These are phyloP conservation scores for Haematococcus lacustris DNA, from an alignment of 139 green algal genomes.

Conservation along the genomic window DNA sequence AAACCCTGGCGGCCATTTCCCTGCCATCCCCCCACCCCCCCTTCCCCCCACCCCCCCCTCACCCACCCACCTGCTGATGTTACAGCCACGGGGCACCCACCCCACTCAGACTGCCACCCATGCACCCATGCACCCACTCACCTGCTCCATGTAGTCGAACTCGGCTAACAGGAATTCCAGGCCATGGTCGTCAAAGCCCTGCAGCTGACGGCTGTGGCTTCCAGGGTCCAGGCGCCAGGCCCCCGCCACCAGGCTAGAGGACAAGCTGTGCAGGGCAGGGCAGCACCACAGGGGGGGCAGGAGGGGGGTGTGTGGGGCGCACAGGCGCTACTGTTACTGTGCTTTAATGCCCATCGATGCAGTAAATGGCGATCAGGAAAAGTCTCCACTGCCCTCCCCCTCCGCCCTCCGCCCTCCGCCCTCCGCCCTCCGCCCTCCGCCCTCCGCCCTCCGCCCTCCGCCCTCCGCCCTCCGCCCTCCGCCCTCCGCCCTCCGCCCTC, in stretches of 20 bases:
- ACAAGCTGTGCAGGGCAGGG: too few species aligned
- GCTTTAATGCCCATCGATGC: background rate
- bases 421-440: background rate
- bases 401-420: background rate
- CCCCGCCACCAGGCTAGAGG: too few species aligned
- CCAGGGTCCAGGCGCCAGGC: too few species aligned
- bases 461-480: background rate
- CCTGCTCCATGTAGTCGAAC: constrained; percentile 41
- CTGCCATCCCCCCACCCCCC: too few species aligned
- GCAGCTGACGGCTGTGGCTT: background rate
- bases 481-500: constrained; percentile 8
- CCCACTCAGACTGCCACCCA: too few species aligned
- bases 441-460: background rate
- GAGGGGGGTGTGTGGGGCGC: background rate
- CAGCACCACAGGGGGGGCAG: background rate
- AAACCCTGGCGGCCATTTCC: too few species aligned
- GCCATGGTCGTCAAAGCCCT: constrained; percentile 31
- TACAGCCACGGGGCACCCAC: too few species aligned
- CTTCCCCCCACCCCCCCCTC: too few species aligned
- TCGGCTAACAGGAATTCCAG: constrained; percentile 43
- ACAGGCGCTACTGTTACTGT: background rate
- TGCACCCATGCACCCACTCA: too few species aligned
- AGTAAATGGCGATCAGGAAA: background rate
- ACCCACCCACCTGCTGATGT: too few species aligned
- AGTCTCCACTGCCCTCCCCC: too few species aligned